phyloP scores from a whole-genome alignment of 306 rosid genomes.

The Pterocarpus santalinus region DNA sequence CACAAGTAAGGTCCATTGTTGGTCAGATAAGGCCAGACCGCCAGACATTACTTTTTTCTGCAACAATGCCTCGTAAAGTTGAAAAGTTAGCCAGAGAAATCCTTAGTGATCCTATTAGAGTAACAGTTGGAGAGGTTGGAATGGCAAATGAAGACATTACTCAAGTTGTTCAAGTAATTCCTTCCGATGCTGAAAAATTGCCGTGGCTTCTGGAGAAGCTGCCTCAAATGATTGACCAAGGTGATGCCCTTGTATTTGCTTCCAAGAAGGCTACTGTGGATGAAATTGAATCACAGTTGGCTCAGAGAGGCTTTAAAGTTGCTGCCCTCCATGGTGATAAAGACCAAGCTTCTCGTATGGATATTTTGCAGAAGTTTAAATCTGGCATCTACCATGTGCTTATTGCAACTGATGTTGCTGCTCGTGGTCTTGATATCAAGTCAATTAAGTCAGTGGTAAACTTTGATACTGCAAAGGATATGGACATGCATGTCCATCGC shows the following conservation, averaged over 20 bases:
- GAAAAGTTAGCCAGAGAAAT: conserved; percentile 97
- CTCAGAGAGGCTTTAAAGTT: conserved; percentile 76
- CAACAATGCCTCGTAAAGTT: conserved; percentile 94
- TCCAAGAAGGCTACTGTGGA: conserved; percentile 94
- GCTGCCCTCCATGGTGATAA: conserved; percentile 98
- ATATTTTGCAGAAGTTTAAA: conserved; percentile 88
- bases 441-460: conserved; percentile 96
- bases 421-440: conserved; percentile 98
- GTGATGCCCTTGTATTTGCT: conserved; percentile 93
- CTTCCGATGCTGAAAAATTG: conserved; percentile 87
- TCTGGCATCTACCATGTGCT: conserved; percentile 90
- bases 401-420: conserved; percentile 99
- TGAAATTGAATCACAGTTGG: conserved; percentile 85
- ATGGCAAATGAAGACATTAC: conserved; percentile 99
- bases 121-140: conserved; percentile 97
- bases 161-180: conserved; percentile 91
- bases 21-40: conserved; percentile 99
- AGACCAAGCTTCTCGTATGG: conserved; percentile 98
- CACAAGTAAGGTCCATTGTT: conserved; percentile 94
- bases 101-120: conserved; percentile 88
- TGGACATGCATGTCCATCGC: conserved; percentile 99
- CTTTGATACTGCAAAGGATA: conserved; percentile 96
- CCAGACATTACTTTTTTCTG: conserved; percentile 95
- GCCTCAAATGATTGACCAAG: conserved; percentile 89
- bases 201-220: conserved; percentile 90